Evolutionary conservation across 495 filamentous ascomycete species (phyloP).

Genomic region (Hyaloscypha variabilis): DNA sequence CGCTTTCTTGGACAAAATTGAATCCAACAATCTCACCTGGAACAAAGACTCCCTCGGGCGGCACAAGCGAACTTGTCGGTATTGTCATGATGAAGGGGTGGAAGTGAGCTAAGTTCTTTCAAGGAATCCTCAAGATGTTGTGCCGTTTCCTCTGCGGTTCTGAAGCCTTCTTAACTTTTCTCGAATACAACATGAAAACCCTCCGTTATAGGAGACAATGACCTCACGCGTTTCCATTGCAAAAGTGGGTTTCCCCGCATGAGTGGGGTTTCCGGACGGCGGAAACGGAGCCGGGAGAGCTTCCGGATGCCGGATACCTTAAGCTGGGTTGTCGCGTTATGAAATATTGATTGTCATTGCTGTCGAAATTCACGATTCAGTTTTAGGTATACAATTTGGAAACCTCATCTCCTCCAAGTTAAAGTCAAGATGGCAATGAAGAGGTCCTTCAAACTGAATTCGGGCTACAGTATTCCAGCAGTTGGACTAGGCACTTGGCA

Average conservation of each 20-base stretch:
- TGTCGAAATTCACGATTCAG: not conserved
- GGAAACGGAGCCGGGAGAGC: no score
- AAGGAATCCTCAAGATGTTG: no score
- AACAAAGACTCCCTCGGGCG: constrained; percentile 28
- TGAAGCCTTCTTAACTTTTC: no score
- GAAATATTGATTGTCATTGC: no score
- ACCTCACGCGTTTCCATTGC: no score
- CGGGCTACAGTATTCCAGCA: constrained; percentile 71
- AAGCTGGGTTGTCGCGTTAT: no score
- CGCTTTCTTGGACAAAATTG: not conserved
- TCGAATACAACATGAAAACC: no score
- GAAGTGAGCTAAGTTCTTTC: not conserved
- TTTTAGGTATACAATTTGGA: not conserved
- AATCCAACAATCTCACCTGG: not conserved
- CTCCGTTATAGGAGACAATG: no score
- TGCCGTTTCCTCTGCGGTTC: no score
- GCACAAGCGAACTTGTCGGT: constrained; percentile 11
- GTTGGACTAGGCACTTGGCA: constrained; percentile 80
- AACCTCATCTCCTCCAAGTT: not conserved
- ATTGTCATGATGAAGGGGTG: not conserved
- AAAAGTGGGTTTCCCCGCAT: no score
- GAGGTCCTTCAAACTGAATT: constrained; percentile 67
- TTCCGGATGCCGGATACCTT: no score
- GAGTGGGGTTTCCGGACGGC: no score
- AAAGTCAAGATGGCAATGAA: constrained; percentile 22